Evolutionary conservation across 179 eudicot genomes (phyloP).

Genomic region (Gypsophila paniculata): DNA sequence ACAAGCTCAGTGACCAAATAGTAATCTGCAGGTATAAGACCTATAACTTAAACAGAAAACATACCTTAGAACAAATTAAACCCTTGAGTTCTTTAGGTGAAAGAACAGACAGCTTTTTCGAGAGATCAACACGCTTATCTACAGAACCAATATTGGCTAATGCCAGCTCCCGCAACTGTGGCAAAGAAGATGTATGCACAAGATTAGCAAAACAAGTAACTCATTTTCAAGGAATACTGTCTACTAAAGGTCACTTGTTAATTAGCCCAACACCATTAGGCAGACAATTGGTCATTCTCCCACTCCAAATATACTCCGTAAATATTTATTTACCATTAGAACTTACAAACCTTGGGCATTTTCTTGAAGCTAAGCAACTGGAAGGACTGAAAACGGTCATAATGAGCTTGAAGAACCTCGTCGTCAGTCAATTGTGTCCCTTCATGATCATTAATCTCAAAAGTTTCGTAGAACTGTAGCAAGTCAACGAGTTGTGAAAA

Average conservation of each 20-base stretch:
- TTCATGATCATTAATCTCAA: slow-evolving; percentile 80
- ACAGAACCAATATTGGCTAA: slow-evolving; percentile 80
- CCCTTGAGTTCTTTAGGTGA: slow-evolving; percentile 72
- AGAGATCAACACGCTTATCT: slow-evolving; percentile 77
- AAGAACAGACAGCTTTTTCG: slow-evolving; percentile 78
- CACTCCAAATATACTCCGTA: not conserved
- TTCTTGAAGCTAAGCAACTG: slow-evolving; percentile 84
- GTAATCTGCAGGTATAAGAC: not conserved
- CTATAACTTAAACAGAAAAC: slow-evolving; percentile 5
- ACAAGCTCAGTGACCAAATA: not conserved
- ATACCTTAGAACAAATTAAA: slow-evolving; percentile 79
- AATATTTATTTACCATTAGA: not conserved
- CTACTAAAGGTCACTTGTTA: not conserved
- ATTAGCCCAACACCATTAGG: not conserved
- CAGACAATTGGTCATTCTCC: not conserved
- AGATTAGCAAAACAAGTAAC: slow-evolving; percentile 8
- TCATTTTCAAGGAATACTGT: not conserved
- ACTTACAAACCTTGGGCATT: slow-evolving; percentile 66
- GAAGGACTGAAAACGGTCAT: slow-evolving; percentile 84
- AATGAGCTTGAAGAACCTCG: slow-evolving; percentile 90
- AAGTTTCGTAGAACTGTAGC: slow-evolving; percentile 87
- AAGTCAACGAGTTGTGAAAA: slow-evolving; percentile 94
- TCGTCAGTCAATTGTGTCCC: slow-evolving; percentile 93
- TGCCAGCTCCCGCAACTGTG: slow-evolving; percentile 82
- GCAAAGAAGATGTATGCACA: slow-evolving; percentile 13